Base-by-base conservation (phyloP, 2,329 filamentous ascomycete species). In the Sporothrix mexicana region DNA sequence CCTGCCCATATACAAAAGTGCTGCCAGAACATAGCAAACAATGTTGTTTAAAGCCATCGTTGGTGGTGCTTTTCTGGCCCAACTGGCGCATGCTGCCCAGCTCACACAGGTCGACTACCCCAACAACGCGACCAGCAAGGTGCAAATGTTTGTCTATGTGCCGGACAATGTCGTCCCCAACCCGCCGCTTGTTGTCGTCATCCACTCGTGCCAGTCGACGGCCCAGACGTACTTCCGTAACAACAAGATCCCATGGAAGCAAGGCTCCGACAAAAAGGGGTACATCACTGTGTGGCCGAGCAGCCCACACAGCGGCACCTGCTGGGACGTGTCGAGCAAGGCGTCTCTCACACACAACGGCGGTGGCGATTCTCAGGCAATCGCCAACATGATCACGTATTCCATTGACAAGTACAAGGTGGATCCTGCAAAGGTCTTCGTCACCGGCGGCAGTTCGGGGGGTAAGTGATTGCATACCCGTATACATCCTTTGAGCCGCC, bases 261-360 rank as follows among this genome's bases (percentile, higher is more conserved):
- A 77, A 36, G 80, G 80, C 0, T 79, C 79, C 20, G 80, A 82
- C 72, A 74, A 74, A 59, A 81, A 80, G 74, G 80, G 80, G 0
- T 82, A 80, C 75, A 79, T 82, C 73, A 83, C 85, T 67, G 85
- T 89, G 73, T 89, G 86, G 80, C 86, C 87, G 2, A 81, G 80
- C 72, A 84, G 83, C 9, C 85, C 86, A 0, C 83, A 86, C 74
- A 78, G 77, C n/a, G 86, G 80, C 12, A 80, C 79, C 20, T 90
- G 87, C 79, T 90, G 87, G 87, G 88, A 90, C 74, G 87, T 89
- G 5, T 84, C 84, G 7, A 86, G 83, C n/a, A 80, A 81, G 49
- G 68, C 72, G 9, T 83, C 84, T 0, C 76, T 82, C 47, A 76
- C 76, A 7, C 79, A 80, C 73, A 73, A 78, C 3, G 81, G 81